Evolutionary conservation across 495 filamentous ascomycete species (phyloP), one percentile per base, ranked within the genome.

Genomic region (Hypomontagnella submonticulosa): DNA sequence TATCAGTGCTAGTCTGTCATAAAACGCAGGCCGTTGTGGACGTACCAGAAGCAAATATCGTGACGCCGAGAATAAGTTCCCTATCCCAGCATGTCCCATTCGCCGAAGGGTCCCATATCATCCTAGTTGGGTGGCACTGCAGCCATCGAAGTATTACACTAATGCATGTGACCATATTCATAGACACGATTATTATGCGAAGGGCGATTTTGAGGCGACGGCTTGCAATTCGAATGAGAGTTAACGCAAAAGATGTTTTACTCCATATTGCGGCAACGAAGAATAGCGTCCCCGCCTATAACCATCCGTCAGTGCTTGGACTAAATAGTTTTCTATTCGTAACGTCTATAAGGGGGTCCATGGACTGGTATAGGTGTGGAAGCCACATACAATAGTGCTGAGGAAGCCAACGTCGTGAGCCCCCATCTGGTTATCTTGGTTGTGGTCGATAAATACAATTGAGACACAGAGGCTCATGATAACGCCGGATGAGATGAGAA

Each of bases 221-320:
- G 4, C 52, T 43, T 30, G 59, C 61, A 19, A 78, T 72, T n/a
- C 75, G 57, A 4, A 74, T 40, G 0, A 77, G 62, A 1, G 73
- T 77, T 2, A 78, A 43, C 7, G 66, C 76, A 27, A 76, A 77
- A 0, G 75, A 74, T 0, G 76, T 78, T 50, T 78, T 78, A 58
- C 71, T 75, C 73, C 71, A 75, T 43, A 71, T 72, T 4, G 74
- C 73, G 0, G 67, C 73, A 12, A 75, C 38, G 23, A 71, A 63
- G 44, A 63, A 63, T 1, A 63, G 51, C 4, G 60, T 63, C 37
- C 53, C 66, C 19, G 42, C 55, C 44, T 47, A n/a, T 5, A n/a
- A 6, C 2, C 2, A 27, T 27, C 6, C 23, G 23, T 27, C 6
- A 27, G 23, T 27, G 6, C 23, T 27, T 6, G 6, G 23, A 27